Conservation (phyloP, 306 rosid species). For the Castanopsis chinensis region DNA sequence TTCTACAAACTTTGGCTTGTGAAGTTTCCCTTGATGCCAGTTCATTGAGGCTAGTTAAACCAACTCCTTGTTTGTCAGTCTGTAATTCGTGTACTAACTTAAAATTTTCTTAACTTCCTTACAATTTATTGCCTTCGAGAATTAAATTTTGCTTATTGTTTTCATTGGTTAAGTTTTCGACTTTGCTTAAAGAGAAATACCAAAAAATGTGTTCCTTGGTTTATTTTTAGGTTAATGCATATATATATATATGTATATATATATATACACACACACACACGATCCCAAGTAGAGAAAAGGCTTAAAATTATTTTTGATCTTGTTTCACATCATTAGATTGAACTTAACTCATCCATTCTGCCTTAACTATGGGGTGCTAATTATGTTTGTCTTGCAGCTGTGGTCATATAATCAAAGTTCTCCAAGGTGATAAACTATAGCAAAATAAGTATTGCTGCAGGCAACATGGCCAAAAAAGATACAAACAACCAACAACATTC, state of each 20-base stretch:
- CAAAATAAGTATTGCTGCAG: not conserved
- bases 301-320: not conserved
- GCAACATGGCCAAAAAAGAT: conserved; percentile 40
- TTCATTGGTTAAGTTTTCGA: not conserved
- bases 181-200: not conserved
- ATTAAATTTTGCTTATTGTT: not conserved
- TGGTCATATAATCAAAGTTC: conserved; percentile 4
- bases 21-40: not conserved
- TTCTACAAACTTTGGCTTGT: not conserved
- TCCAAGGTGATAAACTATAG: conserved; percentile 5
- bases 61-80: not conserved
- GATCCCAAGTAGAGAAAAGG: not conserved
- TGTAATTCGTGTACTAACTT: not conserved
- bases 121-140: not conserved
- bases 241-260: no score
- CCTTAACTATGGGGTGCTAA: not conserved
- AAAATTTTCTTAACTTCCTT: not conserved
- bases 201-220: not conserved
- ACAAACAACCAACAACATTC: conserved; percentile 26
- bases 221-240: not conserved
- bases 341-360: not conserved
- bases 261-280: no score
- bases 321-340: not conserved
- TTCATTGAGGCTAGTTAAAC: not conserved
- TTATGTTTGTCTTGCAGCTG: conserved; percentile 27